Evolutionary conservation across 2,329 filamentous ascomycete species (phyloP).

Genomic region (Lasiodiplodia gonubiensis): DNA sequence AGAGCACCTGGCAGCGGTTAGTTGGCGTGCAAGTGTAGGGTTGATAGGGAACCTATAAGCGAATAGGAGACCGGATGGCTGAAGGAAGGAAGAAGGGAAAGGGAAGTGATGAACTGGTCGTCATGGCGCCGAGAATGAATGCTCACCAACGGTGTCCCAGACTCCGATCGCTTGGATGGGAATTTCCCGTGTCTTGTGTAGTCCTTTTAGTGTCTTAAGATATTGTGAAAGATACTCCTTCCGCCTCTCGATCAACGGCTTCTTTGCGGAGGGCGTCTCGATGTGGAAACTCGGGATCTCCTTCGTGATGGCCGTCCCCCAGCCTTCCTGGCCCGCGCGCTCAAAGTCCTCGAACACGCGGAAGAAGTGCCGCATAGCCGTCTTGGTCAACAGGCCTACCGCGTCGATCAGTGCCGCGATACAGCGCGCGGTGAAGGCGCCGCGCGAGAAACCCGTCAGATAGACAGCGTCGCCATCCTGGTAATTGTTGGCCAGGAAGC

Average conservation of each 20-base stretch:
- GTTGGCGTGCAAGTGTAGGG: not conserved
- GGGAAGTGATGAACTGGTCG: not conserved
- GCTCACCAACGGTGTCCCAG: slow-evolving; percentile 57
- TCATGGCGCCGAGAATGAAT: not conserved
- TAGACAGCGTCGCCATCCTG: slow-evolving; percentile 61
- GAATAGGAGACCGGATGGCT: not conserved
- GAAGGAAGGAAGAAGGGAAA: not conserved
- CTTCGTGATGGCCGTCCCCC: slow-evolving; percentile 11
- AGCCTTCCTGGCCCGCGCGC: slow-evolving; percentile 30
- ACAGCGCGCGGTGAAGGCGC: slow-evolving; percentile 57
- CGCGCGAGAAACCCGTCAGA: slow-evolving; percentile 61
- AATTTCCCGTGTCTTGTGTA: slow-evolving; percentile 49
- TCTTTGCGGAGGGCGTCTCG: not conserved
- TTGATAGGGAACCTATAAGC: not conserved
- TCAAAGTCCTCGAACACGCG: slow-evolving; percentile 33
- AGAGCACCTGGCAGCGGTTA: slow-evolving; percentile 35
- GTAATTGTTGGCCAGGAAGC: slow-evolving; percentile 68
- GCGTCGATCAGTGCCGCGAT: slow-evolving; percentile 34
- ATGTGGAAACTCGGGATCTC: slow-evolving; percentile 22
- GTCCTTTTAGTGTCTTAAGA: slow-evolving; percentile 45
- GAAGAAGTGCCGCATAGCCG: slow-evolving; percentile 32
- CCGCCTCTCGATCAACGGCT: slow-evolving; percentile 15
- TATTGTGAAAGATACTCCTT: slow-evolving; percentile 38
- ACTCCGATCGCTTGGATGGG: slow-evolving; percentile 59
- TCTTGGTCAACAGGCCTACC: slow-evolving; percentile 34